Percentiles rank a stretch among this genome's conserved stretches.
phyloP scores from a whole-genome alignment of 768 basidiomycete species.

The Leucosporidium scottii region DNA sequence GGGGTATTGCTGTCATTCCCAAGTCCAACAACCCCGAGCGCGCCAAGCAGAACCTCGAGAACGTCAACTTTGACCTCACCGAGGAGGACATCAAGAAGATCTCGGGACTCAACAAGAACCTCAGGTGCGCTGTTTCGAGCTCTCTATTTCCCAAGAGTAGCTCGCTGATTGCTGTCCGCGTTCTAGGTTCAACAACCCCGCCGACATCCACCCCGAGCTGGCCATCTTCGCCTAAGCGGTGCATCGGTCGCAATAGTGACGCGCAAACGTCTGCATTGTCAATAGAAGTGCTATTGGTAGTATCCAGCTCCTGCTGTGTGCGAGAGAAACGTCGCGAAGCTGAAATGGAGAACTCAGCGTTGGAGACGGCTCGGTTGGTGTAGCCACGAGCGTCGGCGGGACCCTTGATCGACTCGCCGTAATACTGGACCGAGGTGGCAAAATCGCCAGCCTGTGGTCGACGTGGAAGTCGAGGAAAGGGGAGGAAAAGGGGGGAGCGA shows the following conservation, averaged over 20 bases:
- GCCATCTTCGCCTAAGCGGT: slow-evolving; percentile 59
- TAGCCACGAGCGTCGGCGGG: slow-evolving; percentile 85
- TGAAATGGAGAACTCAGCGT: too few relatives aligned
- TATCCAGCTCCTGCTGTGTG: too few relatives aligned
- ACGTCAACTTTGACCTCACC: neutral
- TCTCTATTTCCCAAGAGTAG: too few relatives aligned
- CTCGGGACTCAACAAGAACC: neutral
- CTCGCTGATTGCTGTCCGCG: too few relatives aligned
- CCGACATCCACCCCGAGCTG: slow-evolving; percentile 57
- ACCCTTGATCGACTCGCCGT: slow-evolving; percentile 94
- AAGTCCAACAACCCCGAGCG: slow-evolving; percentile 44
- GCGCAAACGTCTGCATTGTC: too few relatives aligned
- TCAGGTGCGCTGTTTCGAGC: neutral
- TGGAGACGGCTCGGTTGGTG: slow-evolving; percentile 72
- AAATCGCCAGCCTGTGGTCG: slow-evolving; percentile 61
- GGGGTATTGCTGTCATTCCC: slow-evolving; percentile 65
- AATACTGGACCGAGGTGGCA: slow-evolving; percentile 79
- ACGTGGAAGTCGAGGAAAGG: neutral
- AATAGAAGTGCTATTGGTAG: too few relatives aligned
- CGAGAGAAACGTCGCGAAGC: too few relatives aligned
- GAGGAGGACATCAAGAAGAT: neutral
- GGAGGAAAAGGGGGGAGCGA: neutral
- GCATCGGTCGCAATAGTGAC: too few relatives aligned
- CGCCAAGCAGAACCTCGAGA: neutral
- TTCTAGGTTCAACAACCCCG: slow-evolving; percentile 62